phyloP scores from a whole-genome alignment of 2,329 filamentous ascomycete species.

The Aureobasidium sp. region DNA sequence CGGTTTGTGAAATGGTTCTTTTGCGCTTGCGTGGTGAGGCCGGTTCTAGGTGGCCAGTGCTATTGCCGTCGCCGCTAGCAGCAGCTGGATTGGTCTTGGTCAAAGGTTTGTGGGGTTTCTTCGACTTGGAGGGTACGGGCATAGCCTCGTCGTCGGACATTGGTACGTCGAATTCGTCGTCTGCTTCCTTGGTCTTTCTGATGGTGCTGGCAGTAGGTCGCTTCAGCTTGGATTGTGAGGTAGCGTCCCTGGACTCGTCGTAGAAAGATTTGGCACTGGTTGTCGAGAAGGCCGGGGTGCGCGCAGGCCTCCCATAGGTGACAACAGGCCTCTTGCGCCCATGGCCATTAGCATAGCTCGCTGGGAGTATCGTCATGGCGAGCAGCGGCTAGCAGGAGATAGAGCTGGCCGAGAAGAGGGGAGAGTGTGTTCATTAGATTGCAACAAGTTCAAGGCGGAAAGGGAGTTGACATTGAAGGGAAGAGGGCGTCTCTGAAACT shows the following conservation, averaged over 20 bases:
- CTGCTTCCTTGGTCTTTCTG: background rate
- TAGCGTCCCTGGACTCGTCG: background rate
- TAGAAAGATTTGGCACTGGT: background rate
- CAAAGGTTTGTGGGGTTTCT: background rate
- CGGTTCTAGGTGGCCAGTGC: background rate
- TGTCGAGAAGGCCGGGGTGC: slow-evolving; percentile 16
- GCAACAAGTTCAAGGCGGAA: background rate
- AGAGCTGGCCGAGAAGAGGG: background rate
- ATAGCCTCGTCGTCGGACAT: slow-evolving; percentile 26
- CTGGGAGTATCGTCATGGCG: background rate
- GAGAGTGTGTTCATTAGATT: background rate
- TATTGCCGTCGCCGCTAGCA: background rate
- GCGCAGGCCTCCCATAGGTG: slow-evolving; percentile 31
- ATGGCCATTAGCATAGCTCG: background rate
- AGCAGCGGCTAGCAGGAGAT: background rate
- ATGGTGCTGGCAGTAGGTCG: background rate
- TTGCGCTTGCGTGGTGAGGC: slow-evolving; percentile 4
- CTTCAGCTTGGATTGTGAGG: slow-evolving; percentile 4
- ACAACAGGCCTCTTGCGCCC: slow-evolving; percentile 26
- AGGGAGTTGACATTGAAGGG: background rate
- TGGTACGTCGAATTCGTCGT: slow-evolving; percentile 36
- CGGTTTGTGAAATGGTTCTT: background rate
- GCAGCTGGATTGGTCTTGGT: background rate
- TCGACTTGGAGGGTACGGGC: background rate
- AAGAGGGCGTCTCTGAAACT: background rate